Conservation (phyloP, 495 filamentous ascomycete species). For the Penicillium riverlandense region DNA sequence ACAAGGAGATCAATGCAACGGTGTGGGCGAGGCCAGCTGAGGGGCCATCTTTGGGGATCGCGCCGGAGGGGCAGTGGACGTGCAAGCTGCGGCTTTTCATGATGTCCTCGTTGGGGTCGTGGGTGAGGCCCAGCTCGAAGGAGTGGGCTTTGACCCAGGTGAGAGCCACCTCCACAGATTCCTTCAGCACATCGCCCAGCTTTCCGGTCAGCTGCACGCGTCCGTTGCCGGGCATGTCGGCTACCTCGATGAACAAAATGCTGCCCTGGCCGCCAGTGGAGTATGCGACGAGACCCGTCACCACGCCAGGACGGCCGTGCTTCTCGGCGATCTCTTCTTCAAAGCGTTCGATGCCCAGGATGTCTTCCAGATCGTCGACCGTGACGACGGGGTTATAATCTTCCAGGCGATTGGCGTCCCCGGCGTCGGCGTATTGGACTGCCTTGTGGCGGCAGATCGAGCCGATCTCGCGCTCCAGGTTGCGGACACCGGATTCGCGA, state of each 20-base stretch:
- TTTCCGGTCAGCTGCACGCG: slow-evolving; percentile 96
- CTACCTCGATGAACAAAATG: slow-evolving; percentile 97
- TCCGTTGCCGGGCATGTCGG: slow-evolving; percentile 91
- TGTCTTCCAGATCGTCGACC: slow-evolving; percentile 75
- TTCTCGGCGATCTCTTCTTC: slow-evolving; percentile 94
- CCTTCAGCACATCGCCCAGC: slow-evolving; percentile 95
- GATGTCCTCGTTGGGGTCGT: slow-evolving; percentile 77
- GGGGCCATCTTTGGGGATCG: slow-evolving; percentile 88
- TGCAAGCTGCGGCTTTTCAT: slow-evolving; percentile 94
- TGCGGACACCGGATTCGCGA: slow-evolving; percentile 94
- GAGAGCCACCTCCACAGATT: slow-evolving; percentile 92
- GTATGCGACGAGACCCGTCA: slow-evolving; percentile 97
- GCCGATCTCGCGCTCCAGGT: slow-evolving; percentile 91
- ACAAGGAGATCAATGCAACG: slow-evolving; percentile 85
- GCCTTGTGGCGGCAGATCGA: slow-evolving; percentile 93
- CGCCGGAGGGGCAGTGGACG: slow-evolving; percentile 91
- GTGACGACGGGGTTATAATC: slow-evolving; percentile 69
- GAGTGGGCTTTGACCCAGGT: slow-evolving; percentile 97
- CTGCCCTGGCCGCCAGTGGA: slow-evolving; percentile 86
- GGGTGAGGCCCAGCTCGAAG: slow-evolving; percentile 79
- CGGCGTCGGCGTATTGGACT: slow-evolving; percentile 86
- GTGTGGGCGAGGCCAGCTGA: slow-evolving; percentile 92
- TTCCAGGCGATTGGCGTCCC: slow-evolving; percentile 61
- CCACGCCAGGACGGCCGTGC: slow-evolving; percentile 79
- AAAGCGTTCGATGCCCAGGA: slow-evolving; percentile 89